Percentiles rank a stretch among this genome's conserved stretches.
These are phyloP conservation scores for Dryadomyces sulphureus DNA, from an alignment of 2,329 filamentous ascomycete species.

Conservation along the genomic window DNA sequence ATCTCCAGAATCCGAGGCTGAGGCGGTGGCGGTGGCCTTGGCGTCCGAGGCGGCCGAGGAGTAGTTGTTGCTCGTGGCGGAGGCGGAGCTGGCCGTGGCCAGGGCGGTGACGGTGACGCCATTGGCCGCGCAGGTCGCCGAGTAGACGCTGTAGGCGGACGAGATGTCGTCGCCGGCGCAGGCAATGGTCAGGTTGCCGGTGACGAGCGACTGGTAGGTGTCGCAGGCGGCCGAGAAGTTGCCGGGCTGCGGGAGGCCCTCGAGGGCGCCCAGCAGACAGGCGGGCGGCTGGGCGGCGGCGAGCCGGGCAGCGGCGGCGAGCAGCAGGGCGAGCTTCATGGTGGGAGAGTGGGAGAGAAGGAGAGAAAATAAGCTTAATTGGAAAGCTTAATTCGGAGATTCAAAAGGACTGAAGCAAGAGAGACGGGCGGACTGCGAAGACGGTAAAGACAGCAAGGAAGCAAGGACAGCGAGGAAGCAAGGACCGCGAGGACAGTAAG, in stretches of 20 bases:
- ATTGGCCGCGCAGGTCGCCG: slow-evolving; percentile 2
- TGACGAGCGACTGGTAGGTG: slow-evolving; percentile 2
- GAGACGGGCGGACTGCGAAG: neutral
- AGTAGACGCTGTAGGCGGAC: slow-evolving; percentile 5
- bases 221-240: slow-evolving; percentile 3
- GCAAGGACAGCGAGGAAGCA: too few relatives aligned
- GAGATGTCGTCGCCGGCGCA: slow-evolving; percentile 4
- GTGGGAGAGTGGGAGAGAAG: neutral
- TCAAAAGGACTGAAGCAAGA: neutral
- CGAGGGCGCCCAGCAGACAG: slow-evolving; percentile 7
- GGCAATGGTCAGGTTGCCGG: slow-evolving; percentile 4
- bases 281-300: slow-evolving; percentile 4
- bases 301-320: neutral
- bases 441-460: neutral
- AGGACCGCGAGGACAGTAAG: too few relatives aligned
- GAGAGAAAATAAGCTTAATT: too few relatives aligned
- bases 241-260: slow-evolving; percentile 6
- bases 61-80: neutral
- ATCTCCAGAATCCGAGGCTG: neutral
- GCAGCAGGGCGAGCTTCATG: neutral
- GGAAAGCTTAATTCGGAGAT: too few relatives aligned
- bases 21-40: neutral
- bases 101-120: slow-evolving; percentile 5
- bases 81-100: neutral
- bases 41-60: neutral